Conservation (phyloP, 352 stramenopile species). For the Thalassiosira hispida region DNA sequence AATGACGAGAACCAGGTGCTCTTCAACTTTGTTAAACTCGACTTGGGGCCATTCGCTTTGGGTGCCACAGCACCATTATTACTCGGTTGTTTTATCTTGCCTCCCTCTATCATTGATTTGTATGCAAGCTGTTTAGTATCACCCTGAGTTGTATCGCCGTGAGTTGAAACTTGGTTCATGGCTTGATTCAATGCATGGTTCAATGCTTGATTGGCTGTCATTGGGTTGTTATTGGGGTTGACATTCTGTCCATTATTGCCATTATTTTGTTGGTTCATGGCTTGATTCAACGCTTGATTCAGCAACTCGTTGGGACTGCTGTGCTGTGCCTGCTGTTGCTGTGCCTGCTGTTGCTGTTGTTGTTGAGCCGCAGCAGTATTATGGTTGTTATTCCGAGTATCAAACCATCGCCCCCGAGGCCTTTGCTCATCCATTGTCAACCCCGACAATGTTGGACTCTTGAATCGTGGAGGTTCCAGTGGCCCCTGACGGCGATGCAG, state of each 20-base stretch:
- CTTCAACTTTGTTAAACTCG: slow-evolving; percentile 6
- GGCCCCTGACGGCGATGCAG: too few species aligned
- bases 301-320: not conserved
- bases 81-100: not conserved
- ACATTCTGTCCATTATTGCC: not conserved
- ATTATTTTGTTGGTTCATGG: not conserved
- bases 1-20: not conserved
- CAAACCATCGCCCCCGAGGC: too few species aligned
- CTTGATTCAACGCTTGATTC: not conserved
- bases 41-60: too few species aligned
- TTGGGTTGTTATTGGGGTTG: not conserved
- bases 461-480: too few species aligned
- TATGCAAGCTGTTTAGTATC: too few species aligned
- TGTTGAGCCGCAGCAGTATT: too few species aligned
- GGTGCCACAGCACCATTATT: not conserved
- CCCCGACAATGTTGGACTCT: too few species aligned
- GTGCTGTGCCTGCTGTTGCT: too few species aligned
- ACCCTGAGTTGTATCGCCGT: not conserved
- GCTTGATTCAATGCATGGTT: not conserved
- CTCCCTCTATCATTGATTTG: too few species aligned
- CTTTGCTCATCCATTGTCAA: too few species aligned
- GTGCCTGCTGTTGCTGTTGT: too few species aligned
- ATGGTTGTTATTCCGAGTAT: too few species aligned
- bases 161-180: not conserved
- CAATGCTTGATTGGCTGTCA: not conserved